Base-by-base conservation (phyloP, 2,329 filamentous ascomycete species). In the Fusarium pininemorale region DNA sequence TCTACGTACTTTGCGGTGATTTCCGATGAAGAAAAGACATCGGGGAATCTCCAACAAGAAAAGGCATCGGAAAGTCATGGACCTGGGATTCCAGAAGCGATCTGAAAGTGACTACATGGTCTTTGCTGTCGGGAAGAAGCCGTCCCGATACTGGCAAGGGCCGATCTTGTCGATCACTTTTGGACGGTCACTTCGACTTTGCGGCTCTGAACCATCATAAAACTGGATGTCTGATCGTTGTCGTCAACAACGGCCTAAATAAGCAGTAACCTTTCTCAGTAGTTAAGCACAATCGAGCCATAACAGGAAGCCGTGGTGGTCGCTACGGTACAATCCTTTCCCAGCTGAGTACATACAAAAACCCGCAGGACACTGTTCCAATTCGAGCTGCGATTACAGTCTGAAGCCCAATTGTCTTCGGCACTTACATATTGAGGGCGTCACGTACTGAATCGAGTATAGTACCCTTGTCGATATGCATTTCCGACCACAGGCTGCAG, bases 81-180 rank as follows among this genome's bases (percentile, higher is more conserved):
- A 35, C 13, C 66, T 45, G 20, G 30, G 60, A 48, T 63, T 71
- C 39, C 20, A 58, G 59, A 61, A 59, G 72, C 62, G 65, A 75
- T 70, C 62, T 68, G 42, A 63, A 56, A 75, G 50, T 44, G 37
- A 45, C 62, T 26, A 51, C 62, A 59, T 72, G 42, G 70, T 69
- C 61, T 66, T 58, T 59, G 45, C 58, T 66, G 51, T 55, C 77
- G 77, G 77, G 37, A 68, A 66, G 57, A 64, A 42, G 57, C 70
- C 66, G 69, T 77, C 72, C 70, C 72, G 77, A 64, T 51, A 32
- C 74, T 70, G 75, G 71, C 75, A 73, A 76, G 70, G 76, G 74
- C 57, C 75, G 72, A 78, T 77, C 77, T 77, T 78, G 77, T 66
- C 75, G 77, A 78, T 78, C 77, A 72, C 64, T 42, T 67, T 60